Evolutionary conservation across 352 stramenopile genomes (phyloP), one percentile per base, ranked within the genome.

Genomic region (Phytophthora pseudosyringae): DNA sequence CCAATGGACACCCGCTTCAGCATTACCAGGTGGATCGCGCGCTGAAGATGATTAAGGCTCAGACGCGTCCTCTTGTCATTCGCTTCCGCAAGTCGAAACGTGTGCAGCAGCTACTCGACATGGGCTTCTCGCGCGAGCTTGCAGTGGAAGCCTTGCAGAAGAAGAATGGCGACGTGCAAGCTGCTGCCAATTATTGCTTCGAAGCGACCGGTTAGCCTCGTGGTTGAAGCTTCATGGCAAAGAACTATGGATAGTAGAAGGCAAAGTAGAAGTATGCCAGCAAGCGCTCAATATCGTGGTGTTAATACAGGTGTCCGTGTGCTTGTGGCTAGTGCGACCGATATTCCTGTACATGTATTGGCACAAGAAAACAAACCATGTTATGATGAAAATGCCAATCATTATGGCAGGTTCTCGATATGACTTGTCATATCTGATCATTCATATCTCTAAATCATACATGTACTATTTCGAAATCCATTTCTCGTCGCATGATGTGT

Each of bases 41-140:
- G 3, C 67, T 94, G 33, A 93, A 94, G 67, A 91, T 94, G 82
- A 91, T 94, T 58, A 91, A 92, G 58, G 86, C 78, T 33, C 86
- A 94, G 67, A 83, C 67, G 5, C 80, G 86, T 29, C 86, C 86
- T 50, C 78, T 94, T 29, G 56, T 91, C n/a, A 80, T 94, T 54
- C 86, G 86, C 4, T 93, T 94, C 65, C 73, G 82, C 18, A 76
- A 79, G 38, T 94, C 86, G 15, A 70, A 69, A 40, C 84, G 83
- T 35, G 80, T 93, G 16, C 55, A 79, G 48, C 76, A 85, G 40
- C 67, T 94, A n/a, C 38, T 90, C 29, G 82, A 92, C 46, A 93
- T 94, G 86, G 86, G 86, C 35, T 91, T 93, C 44, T 73, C 69
- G 1, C 61, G 56, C 8, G 76, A 89, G 8, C 64, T 86, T 40